Conservation (phyloP, 208 protist genomes). For the Acanthamoeba triangularis region DNA sequence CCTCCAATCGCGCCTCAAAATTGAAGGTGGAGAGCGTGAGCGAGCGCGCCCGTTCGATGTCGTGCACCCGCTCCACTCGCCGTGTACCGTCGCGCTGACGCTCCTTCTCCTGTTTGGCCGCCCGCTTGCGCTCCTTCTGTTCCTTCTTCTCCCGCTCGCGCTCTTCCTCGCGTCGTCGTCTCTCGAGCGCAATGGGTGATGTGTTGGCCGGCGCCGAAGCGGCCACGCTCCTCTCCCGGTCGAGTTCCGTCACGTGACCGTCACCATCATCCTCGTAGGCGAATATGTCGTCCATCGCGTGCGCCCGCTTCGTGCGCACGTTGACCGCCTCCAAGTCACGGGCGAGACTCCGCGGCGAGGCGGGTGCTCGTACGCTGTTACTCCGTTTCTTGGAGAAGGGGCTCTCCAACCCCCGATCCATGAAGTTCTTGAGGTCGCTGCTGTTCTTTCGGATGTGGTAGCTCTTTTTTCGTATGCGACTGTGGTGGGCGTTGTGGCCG, state of each 20-base stretch:
- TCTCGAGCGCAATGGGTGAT: neutral
- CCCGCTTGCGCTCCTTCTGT: neutral
- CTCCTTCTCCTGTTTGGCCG: neutral
- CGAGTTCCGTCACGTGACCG: neutral
- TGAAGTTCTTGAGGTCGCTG: constrained; percentile 9
- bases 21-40: constrained; percentile 49
- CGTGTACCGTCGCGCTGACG: neutral
- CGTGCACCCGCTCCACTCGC: constrained; percentile 23
- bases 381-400: constrained; percentile 42
- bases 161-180: neutral
- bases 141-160: neutral
- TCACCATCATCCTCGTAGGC: neutral
- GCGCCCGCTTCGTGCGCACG: neutral
- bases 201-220: neutral
- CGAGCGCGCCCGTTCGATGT: constrained; percentile 28
- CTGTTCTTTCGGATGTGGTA: constrained; percentile 64
- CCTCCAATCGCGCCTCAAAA: constrained; percentile 58
- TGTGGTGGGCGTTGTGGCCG: neutral
- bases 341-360: neutral
- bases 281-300: constrained; percentile 31
- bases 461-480: constrained; percentile 23
- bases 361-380: neutral
- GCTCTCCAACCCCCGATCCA: constrained; percentile 21
- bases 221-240: neutral
- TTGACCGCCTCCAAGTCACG: neutral